phyloP scores from a whole-genome alignment of 1,284 basidiomycete species.

The Mycena sp. region DNA sequence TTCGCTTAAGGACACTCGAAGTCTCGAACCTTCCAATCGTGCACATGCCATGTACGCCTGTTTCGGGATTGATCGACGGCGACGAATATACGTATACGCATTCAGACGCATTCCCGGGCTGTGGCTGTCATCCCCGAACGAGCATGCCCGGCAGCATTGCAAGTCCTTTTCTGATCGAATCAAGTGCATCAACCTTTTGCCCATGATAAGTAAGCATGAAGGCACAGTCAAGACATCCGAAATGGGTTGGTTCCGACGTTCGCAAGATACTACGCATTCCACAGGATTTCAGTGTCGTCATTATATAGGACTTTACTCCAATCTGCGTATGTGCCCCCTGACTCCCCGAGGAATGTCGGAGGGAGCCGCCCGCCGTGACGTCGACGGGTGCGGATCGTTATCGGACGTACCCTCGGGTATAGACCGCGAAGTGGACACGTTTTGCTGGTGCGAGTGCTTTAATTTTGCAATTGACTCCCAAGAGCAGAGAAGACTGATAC shows the following conservation, averaged over 20 bases:
- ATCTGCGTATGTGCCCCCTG: too few species aligned
- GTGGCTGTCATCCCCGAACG: background rate
- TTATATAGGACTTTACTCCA: too few species aligned
- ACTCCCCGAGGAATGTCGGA: too few species aligned
- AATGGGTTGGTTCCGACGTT: background rate
- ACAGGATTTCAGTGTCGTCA: too few species aligned
- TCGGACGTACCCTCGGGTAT: background rate
- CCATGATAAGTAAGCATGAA: background rate
- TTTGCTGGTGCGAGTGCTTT: background rate
- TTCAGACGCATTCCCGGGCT: background rate
- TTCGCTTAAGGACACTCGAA: too few species aligned
- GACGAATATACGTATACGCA: background rate
- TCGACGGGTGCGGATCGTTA: background rate
- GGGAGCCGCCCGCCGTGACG: too few species aligned
- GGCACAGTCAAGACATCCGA: too few species aligned
- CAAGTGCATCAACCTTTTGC: background rate
- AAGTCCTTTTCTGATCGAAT: background rate
- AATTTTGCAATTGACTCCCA: background rate
- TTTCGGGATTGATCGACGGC: too few species aligned
- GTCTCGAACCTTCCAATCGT: too few species aligned
- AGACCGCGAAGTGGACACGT: background rate
- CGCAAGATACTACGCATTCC: background rate
- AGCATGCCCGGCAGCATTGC: background rate
- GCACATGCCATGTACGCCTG: too few species aligned
- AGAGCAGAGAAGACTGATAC: constrained; percentile 3